phyloP scores from a whole-genome alignment of 192 early-diverging fungal species.

The Kickxella alabastrina region DNA sequence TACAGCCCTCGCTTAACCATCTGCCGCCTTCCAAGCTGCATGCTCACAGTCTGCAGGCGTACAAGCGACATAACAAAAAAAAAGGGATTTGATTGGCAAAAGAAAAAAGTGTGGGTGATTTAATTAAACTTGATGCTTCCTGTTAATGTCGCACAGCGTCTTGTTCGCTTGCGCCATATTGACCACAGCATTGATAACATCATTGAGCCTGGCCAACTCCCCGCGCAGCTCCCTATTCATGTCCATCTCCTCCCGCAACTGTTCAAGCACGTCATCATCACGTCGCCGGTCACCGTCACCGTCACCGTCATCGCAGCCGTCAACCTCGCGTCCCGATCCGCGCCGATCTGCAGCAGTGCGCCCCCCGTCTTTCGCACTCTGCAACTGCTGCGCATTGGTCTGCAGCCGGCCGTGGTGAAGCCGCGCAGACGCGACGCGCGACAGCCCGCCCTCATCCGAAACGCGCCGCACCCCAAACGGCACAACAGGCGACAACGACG shows the following conservation, averaged over 20 bases:
- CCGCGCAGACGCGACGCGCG: conserved; percentile 3
- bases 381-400: conserved; percentile 3
- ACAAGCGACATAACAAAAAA: too few relatives aligned
- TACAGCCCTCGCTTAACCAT: too few relatives aligned
- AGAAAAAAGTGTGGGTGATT: too few relatives aligned
- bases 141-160: background rate
- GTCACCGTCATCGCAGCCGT: background rate
- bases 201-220: conserved; percentile 23
- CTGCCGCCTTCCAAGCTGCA: too few relatives aligned
- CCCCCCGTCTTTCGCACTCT: background rate
- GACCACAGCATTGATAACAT: conserved; percentile 6
- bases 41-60: too few relatives aligned
- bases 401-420: conserved; percentile 17
- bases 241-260: conserved; percentile 18
- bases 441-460: background rate
- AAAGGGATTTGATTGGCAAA: too few relatives aligned
- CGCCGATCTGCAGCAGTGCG: background rate
- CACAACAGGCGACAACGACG: conserved; percentile 41
- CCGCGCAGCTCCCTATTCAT: conserved; percentile 17
- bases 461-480: background rate
- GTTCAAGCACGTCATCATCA: conserved; percentile 5
- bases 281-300: conserved; percentile 1
- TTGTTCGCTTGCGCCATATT: conserved; percentile 2
- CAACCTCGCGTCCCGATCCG: too few relatives aligned
- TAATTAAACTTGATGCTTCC: too few relatives aligned